Evolutionary conservation across 1,284 basidiomycete species (phyloP).

Genomic region (Rhodotorula sp.): DNA sequence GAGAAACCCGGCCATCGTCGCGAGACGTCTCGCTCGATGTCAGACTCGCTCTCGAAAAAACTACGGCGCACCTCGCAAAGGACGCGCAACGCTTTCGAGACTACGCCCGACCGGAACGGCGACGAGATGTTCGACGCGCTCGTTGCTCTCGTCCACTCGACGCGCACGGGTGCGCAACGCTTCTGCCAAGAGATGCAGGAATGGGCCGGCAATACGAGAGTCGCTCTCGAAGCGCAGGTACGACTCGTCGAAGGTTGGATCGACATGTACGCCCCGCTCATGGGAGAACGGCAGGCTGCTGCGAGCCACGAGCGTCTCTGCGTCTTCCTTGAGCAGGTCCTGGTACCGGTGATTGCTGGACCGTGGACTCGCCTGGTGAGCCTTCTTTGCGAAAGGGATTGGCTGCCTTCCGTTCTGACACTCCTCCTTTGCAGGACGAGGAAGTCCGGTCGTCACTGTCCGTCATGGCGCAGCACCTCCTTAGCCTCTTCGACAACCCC

Average conservation of each 20-base stretch:
- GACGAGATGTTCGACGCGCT: conserved; percentile 41
- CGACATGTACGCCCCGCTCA: conserved; percentile 36
- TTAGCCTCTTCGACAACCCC: conserved; percentile 40
- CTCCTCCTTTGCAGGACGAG: conserved; percentile 22
- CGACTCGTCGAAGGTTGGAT: conserved; percentile 40
- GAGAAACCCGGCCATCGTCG: conserved; percentile 27
- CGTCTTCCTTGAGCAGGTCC: conserved; percentile 38
- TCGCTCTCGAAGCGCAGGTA: conserved; percentile 37
- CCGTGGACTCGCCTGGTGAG: conserved; percentile 35
- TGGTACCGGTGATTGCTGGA: conserved; percentile 34
- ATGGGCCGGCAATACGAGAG: conserved; percentile 34
- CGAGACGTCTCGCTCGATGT: conserved; percentile 19
- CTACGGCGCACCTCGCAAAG: conserved; percentile 43
- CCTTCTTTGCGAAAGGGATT: not conserved
- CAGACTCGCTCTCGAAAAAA: conserved; percentile 40
- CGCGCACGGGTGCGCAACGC: conserved; percentile 28
- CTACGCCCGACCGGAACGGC: conserved; percentile 13
- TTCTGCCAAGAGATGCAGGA: conserved; percentile 42
- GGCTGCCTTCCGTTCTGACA: not conserved
- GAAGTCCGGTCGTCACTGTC: conserved; percentile 33
- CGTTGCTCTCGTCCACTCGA: conserved; percentile 35
- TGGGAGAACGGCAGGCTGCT: conserved; percentile 16
- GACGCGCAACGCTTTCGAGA: conserved; percentile 27
- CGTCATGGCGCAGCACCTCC: conserved; percentile 35
- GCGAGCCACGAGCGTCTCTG: conserved; percentile 25